Evolutionary conservation across 257 asterid species (phyloP).

Genomic region (Catharanthus roseus): DNA sequence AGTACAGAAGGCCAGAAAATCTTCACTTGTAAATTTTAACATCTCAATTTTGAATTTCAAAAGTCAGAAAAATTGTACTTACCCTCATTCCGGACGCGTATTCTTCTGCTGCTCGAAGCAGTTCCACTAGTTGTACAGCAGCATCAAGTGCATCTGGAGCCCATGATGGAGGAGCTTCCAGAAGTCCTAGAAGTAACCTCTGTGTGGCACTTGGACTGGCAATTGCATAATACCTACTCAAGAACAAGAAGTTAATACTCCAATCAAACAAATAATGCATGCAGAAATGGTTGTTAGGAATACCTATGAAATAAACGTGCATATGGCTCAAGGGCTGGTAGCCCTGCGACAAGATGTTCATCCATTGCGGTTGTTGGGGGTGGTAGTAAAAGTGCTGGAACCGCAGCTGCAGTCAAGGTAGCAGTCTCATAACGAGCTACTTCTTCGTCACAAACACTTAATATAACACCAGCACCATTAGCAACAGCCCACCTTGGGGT

Average conservation of each 20-base stretch:
- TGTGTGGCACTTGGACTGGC: constrained; percentile 99
- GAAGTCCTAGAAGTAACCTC: constrained; percentile 92
- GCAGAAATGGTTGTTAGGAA: constrained; percentile 14
- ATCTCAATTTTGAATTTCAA: constrained; percentile 1
- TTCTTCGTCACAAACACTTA: constrained; percentile 98
- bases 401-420: constrained; percentile 93
- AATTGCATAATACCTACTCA: constrained; percentile 80
- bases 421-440: constrained; percentile 97
- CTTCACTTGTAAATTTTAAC: background rate
- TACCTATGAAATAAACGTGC: constrained; percentile 96
- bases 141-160: constrained; percentile 99
- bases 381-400: constrained; percentile 97
- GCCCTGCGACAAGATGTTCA: constrained; percentile 98
- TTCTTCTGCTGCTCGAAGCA: constrained; percentile 98
- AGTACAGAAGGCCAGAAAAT: background rate
- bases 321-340: constrained; percentile 98
- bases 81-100: constrained; percentile 94
- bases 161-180: constrained; percentile 99
- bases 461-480: constrained; percentile 98
- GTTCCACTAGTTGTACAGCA: constrained; percentile 97
- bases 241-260: constrained; percentile 16
- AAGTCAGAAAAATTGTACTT: constrained; percentile 6
- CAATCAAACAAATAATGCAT: background rate
- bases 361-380: constrained; percentile 98
- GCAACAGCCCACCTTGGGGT: constrained; percentile 99